phyloP scores from a whole-genome alignment of 805 yeast species.

The Metschnikowia vanudenii region DNA sequence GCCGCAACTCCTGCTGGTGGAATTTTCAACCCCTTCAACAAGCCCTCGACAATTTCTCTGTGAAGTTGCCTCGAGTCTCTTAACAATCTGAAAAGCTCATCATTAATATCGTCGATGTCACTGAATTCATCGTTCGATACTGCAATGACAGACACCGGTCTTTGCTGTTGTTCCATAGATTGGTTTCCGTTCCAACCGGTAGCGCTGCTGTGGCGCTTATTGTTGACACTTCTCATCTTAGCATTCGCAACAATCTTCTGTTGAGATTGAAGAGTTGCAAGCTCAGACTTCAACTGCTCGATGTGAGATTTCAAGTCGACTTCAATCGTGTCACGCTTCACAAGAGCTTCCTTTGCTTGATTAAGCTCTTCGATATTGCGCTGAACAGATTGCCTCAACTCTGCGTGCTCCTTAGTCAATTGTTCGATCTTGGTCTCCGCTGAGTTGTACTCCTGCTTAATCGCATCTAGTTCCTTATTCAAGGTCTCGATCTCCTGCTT shows the following conservation, averaged over 20 bases:
- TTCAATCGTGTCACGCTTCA: conserved; percentile 61
- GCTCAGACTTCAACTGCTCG: conserved; percentile 51
- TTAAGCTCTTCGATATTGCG: conserved; percentile 61
- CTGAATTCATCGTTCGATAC: conserved; percentile 53
- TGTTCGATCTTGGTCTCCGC: conserved; percentile 61
- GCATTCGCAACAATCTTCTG: conserved; percentile 35
- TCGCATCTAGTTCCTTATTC: conserved; percentile 53
- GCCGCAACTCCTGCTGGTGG: conserved; percentile 86
- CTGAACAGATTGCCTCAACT: conserved; percentile 61
- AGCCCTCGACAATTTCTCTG: conserved; percentile 81
- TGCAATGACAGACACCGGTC: conserved; percentile 64
- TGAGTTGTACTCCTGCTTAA: conserved; percentile 54
- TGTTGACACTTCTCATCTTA: conserved; percentile 33
- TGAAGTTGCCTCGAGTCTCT: conserved; percentile 72
- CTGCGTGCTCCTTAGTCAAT: conserved; percentile 58
- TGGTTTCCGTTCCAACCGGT: conserved; percentile 34
- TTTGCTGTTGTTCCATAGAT: conserved; percentile 40
- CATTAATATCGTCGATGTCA: conserved; percentile 66
- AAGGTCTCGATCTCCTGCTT: conserved; percentile 46
- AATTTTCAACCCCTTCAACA: conserved; percentile 78
- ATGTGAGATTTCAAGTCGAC: conserved; percentile 64
- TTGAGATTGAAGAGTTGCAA: conserved; percentile 44
- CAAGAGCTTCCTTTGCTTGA: conserved; percentile 55
- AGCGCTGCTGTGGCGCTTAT: conserved; percentile 43
- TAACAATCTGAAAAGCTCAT: conserved; percentile 67